These are phyloP conservation scores for Thielaviopsis musarum DNA, from an alignment of 2,329 filamentous ascomycete species.

Conservation along the genomic window DNA sequence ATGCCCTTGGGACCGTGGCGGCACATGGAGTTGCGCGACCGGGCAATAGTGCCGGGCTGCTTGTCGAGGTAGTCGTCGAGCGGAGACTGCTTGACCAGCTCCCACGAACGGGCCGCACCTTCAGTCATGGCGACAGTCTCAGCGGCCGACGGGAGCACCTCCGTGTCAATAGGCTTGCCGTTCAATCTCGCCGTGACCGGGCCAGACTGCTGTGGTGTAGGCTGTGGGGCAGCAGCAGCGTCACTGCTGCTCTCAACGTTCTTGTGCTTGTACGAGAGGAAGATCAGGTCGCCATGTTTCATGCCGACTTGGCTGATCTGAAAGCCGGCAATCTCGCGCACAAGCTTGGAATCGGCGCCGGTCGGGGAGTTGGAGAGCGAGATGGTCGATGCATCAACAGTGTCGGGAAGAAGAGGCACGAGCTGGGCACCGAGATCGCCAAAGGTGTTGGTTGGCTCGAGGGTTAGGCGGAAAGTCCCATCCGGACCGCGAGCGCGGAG, in stretches of 20 bases:
- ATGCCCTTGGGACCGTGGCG: conserved; percentile 92
- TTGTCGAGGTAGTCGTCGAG: conserved; percentile 79
- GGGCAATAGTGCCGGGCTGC: conserved; percentile 73
- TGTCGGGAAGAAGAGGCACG: conserved; percentile 39
- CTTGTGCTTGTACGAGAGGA: conserved; percentile 56
- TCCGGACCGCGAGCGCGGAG: conserved; percentile 79
- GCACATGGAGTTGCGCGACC: conserved; percentile 77
- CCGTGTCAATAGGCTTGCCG: conserved; percentile 57
- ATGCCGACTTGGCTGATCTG: conserved; percentile 42
- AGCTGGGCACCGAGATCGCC: conserved; percentile 39
- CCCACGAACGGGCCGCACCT: conserved; percentile 44
- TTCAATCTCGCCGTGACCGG: conserved; percentile 53
- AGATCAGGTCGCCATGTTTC: conserved; percentile 80
- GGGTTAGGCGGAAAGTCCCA: conserved; percentile 74
- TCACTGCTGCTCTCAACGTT: conserved; percentile 18
- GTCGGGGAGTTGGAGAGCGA: conserved; percentile 44
- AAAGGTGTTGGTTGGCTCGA: conserved; percentile 62
- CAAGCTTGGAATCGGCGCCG: conserved; percentile 38
- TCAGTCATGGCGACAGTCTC: conserved; percentile 41
- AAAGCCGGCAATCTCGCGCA: conserved; percentile 40
- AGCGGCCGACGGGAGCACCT: conserved; percentile 54
- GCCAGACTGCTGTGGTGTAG: background rate
- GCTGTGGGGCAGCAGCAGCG: conserved; percentile 17
- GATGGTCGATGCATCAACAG: conserved; percentile 43
- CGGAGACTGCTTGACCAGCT: conserved; percentile 71